Evolutionary conservation across 176 grass and related monocot species (phyloP).

Genomic region (Oryza punctata): DNA sequence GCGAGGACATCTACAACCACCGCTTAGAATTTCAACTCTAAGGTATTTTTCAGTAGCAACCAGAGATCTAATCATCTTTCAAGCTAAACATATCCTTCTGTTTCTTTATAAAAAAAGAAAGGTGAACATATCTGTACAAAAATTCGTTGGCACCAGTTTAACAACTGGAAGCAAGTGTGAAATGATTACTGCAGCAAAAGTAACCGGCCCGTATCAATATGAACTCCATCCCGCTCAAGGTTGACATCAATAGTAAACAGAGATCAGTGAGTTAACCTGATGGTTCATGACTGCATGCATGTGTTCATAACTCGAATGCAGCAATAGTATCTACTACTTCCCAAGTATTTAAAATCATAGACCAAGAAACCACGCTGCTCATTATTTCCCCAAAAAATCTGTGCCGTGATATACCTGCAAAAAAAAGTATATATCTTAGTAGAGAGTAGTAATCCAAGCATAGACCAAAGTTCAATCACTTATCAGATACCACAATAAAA

Average conservation of each 20-base stretch:
- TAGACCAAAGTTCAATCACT: not conserved
- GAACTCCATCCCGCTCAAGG: not conserved
- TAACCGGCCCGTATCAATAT: not conserved
- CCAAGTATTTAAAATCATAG: not conserved
- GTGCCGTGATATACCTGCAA: not conserved
- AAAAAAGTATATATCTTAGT: not conserved
- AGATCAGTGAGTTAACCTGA: not conserved
- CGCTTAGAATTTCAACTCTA: not conserved
- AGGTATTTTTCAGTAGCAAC: not conserved
- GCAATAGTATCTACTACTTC: not conserved
- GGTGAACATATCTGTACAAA: not conserved
- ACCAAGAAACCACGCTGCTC: slow-evolving; percentile 28
- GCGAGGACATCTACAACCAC: not conserved
- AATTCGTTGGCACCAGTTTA: not conserved
- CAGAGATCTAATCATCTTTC: not conserved
- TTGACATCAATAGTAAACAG: not conserved
- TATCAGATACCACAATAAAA: not conserved
- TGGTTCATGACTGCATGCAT: not conserved
- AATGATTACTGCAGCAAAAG: not conserved
- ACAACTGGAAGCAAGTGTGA: not conserved
- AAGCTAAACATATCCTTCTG: not conserved
- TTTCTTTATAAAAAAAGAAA: not conserved
- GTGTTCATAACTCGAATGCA: not conserved
- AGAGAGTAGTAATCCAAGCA: not conserved
- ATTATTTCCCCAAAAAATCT: not conserved